Base-by-base conservation (phyloP, 2,329 filamentous ascomycete species). In the Allantophomopsis lycopodina region DNA sequence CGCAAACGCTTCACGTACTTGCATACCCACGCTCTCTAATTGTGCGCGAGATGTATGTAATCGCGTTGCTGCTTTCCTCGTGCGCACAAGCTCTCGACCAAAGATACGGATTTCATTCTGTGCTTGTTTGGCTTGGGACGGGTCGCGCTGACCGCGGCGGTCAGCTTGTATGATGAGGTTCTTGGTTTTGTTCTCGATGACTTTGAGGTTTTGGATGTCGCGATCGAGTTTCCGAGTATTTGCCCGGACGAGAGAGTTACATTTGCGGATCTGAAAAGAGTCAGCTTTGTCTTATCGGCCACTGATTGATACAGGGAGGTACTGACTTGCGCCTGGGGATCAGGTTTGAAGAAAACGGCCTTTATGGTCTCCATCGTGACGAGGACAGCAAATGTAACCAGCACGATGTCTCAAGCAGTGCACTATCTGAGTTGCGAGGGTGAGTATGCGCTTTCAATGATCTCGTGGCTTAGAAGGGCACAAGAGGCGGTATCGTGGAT, bases 191-290 rank as follows among this genome's bases (percentile, higher is more conserved):
- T 64, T 63, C 59, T 98, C 89, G 48, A 85, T 79, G 41, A 74
- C 66, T 60, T 84, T 88, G 48, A 91, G 74, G 48, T 78, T 69
- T 40, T 71, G 63, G 57, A 98, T 89, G 62, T 96, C 88, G 56
- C 91, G 88, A 60, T 98, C 91, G 52, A 98, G 75, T 57, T 94
- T 89, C 55, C 91, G 87, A 46, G 86, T 82, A 62, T 96, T 95
- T 57, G 78, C 67, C 44, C 89, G 85, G 53, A 98, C 82, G 45
- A 96, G 75, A 45, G 76, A 68, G 61, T 95, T 94, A 63, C 89
- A 96, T 79, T 95, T 96, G 47, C 88, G 80, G 63, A 91, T 81
- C 89, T 98, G 52, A 13, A 15, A 35, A 16, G 41, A 42, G 37
- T 17, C 33, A 38, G 36, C 30, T 45, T 15, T 36, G 41, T 18